Evolutionary conservation across 495 filamentous ascomycete genomes (phyloP).

Genomic region (Daldinia loculata): DNA sequence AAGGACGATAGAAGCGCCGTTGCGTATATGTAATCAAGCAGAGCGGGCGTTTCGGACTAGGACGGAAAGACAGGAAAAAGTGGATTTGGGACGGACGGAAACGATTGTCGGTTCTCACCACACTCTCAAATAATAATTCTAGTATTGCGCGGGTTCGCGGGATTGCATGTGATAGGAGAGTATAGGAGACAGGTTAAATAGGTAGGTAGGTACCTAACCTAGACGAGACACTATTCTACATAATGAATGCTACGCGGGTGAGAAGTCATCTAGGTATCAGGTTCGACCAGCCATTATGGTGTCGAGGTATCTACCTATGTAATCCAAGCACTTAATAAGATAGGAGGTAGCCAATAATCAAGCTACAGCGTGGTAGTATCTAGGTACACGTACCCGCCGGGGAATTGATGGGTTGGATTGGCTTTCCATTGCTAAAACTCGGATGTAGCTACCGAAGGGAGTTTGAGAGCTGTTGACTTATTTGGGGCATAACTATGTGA

Average conservation of each 20-base stretch:
- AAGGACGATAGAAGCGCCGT: conserved; percentile 15
- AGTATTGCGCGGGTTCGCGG: not conserved
- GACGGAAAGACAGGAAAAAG: conserved; percentile 11
- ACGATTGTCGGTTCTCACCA: conserved; percentile 11
- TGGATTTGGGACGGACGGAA: not conserved
- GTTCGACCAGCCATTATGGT: not conserved
- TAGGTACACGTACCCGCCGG: no score
- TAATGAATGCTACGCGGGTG: conserved; percentile 6
- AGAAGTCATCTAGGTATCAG: no score
- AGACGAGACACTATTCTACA: not conserved
- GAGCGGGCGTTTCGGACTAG: conserved; percentile 31
- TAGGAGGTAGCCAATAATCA: not conserved
- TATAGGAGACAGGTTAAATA: no score
- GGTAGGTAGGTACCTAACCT: not conserved
- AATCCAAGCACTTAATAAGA: conserved; percentile 15
- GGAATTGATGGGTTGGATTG: no score
- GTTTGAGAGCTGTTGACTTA: not conserved
- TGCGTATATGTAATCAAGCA: conserved; percentile 16
- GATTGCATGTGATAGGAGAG: not conserved
- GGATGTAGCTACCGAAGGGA: conserved; percentile 32
- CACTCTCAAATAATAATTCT: not conserved
- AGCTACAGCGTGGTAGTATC: not conserved
- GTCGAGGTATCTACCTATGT: conserved; percentile 15
- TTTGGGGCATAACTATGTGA: not conserved
- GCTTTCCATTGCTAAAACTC: conserved; percentile 4